A percentile compares a stretch with the other conserved stretches of the same genome.
Evolutionary conservation across 768 basidiomycete genomes (phyloP).

Genomic region (Exidia glandulosa): DNA sequence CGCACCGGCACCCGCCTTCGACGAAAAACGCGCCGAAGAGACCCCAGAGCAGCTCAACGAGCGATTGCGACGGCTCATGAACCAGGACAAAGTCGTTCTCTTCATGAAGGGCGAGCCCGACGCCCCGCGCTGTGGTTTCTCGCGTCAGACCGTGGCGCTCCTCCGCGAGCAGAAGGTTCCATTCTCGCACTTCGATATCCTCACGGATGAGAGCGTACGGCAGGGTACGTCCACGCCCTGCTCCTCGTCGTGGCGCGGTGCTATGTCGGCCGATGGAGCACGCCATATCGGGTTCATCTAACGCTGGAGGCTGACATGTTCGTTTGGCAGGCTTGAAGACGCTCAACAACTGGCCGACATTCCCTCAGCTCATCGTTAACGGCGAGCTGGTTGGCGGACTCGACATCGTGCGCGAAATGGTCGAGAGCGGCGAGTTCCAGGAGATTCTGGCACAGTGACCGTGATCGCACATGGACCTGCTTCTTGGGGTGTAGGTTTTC

Average conservation of each 20-base stretch:
- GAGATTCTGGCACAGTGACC: conserved; percentile 26
- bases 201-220: conserved; percentile 68
- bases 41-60: conserved; percentile 53
- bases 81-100: conserved; percentile 62
- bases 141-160: conserved; percentile 58
- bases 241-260: background rate
- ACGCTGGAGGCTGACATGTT: background rate
- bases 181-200: conserved; percentile 75
- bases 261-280: background rate
- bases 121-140: conserved; percentile 76
- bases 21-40: conserved; percentile 26
- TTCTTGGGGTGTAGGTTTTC: background rate
- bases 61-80: conserved; percentile 65
- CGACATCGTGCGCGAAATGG: conserved; percentile 87
- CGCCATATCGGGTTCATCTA: background rate
- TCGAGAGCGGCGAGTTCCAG: conserved; percentile 62
- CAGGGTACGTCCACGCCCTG: conserved; percentile 41
- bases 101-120: conserved; percentile 88
- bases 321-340: conserved; percentile 36
- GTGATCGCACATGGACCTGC: no score
- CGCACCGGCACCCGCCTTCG: conserved; percentile 11
- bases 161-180: conserved; percentile 51
- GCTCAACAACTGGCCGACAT: conserved; percentile 86
- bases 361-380: conserved; percentile 74
- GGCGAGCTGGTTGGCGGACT: conserved; percentile 94